Conservation (phyloP, 1,284 basidiomycete species). For the Ustilago xerochloae region DNA sequence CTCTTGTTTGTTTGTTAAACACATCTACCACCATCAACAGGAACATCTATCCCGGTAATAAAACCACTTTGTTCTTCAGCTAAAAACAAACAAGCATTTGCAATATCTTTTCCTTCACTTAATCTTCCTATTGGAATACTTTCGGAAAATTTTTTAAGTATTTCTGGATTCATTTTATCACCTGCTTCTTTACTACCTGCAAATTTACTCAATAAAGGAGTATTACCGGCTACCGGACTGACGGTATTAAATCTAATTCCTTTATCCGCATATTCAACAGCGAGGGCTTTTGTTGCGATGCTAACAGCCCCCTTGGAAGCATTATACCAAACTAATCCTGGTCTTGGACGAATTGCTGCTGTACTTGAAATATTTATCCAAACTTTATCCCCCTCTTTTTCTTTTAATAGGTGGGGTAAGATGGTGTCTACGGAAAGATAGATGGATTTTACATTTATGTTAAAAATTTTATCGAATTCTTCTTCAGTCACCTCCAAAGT, state of each 20-base stretch:
- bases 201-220: constrained; percentile 42
- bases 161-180: constrained; percentile 4
- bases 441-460: constrained; percentile 41
- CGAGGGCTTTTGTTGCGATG: constrained; percentile 44
- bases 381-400: constrained; percentile 4
- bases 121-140: constrained; percentile 41
- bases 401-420: constrained; percentile 14
- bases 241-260: constrained; percentile 46
- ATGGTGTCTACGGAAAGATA: constrained; percentile 31
- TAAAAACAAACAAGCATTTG: constrained; percentile 49
- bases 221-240: constrained; percentile 47
- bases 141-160: constrained; percentile 34
- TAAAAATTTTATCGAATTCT: constrained; percentile 41
- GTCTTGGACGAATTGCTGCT: constrained; percentile 40
- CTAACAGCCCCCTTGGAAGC: constrained; percentile 42
- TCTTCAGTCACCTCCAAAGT: constrained; percentile 25
- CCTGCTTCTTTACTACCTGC: constrained; percentile 31
- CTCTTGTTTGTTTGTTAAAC: constrained; percentile 12
- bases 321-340: constrained; percentile 47
- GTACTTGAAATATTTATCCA: constrained; percentile 37
- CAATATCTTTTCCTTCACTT: constrained; percentile 30
- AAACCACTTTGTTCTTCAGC: constrained; percentile 28
- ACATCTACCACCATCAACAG: constrained; percentile 47
- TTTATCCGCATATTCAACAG: constrained; percentile 39
- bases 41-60: constrained; percentile 43